Conservation (phyloP, 148 eudicot genomes). For the Rhododendron henanense region DNA sequence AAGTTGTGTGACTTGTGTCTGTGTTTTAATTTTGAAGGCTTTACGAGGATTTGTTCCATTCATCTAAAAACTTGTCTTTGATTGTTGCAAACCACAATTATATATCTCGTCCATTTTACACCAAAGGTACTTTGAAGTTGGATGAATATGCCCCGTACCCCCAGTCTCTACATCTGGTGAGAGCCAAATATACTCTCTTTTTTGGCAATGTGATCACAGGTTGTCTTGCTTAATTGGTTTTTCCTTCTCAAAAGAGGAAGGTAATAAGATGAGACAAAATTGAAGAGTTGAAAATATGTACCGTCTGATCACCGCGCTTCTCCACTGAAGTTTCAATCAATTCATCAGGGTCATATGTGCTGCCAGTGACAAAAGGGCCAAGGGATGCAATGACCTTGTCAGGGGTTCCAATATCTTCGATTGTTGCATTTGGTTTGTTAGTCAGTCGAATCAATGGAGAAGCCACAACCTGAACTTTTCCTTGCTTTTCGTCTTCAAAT, state of each 20-base stretch:
- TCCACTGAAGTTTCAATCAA: constrained; percentile 66
- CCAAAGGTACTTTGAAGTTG: not conserved
- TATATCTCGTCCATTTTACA: not conserved
- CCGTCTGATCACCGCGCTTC: constrained; percentile 83
- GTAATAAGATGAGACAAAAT: not conserved
- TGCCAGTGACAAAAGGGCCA: constrained; percentile 95
- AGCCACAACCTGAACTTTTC: constrained; percentile 88
- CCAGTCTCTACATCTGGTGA: not conserved
- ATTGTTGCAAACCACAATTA: not conserved
- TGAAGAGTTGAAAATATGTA: constrained; percentile 20
- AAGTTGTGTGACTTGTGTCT: not conserved
- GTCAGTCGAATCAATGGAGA: constrained; percentile 90
- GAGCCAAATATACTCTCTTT: not conserved
- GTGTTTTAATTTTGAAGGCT: not conserved
- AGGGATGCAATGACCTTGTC: constrained; percentile 91
- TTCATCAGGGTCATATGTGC: constrained; percentile 73
- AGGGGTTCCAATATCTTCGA: constrained; percentile 90
- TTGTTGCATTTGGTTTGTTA: constrained; percentile 82
- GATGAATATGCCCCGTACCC: not conserved
- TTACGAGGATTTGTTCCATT: not conserved
- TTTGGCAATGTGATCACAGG: not conserved
- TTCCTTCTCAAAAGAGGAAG: not conserved
- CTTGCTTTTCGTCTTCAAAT: constrained; percentile 86
- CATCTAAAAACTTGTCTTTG: not conserved
- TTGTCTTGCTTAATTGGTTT: not conserved